Evolutionary conservation across 306 rosid genomes (phyloP), one percentile per base, ranked within the genome.

Genomic region (Prunus armeniaca): DNA sequence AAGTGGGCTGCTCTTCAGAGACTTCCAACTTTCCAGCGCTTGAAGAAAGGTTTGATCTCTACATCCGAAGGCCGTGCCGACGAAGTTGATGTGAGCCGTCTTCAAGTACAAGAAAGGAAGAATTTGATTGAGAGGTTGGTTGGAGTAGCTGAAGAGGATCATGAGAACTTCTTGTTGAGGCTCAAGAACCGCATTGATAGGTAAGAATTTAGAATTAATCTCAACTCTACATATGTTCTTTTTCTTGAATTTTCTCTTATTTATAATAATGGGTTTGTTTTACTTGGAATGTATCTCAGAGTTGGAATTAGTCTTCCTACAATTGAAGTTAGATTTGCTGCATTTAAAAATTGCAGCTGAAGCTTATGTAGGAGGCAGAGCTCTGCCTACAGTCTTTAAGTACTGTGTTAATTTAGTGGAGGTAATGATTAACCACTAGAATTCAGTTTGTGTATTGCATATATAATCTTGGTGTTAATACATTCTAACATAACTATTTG

Each of bases 1-100:
- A 76, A 76, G 32, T 76, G 79, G 79, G 79, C 79, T 6, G 79
- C 79, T 1, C 65, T 76, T 43, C 65, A 76, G 65, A 65, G 73
- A 18, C 79, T 76, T 41, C 79, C 79, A 0, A 76, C 79, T 2
- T 76, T 34, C 9, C 28, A 25, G 52, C 72, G 79, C 12, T 66
- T 76, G 79, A 76, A 54, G 51, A 76, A 54, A 54, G 79, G 79
- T 13, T 12, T 76, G 27, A 54, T 76, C 17, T 34, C 65, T 2
- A 20, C 79, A 12, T 27, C 79, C 4, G 46, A 60, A 51, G 79
- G 79, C 38, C 9, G 54, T 3, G 41, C 79, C 34, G 55, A 46
- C 19, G 73, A 76, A 18, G 72, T 76, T 9, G 79, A 76, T 1
- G 41, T 76, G 25, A 47, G 43, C 14, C 14, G 10, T 19, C 79